Conservation (phyloP, 805 yeast genomes). For the Ogataea kodamae region DNA sequence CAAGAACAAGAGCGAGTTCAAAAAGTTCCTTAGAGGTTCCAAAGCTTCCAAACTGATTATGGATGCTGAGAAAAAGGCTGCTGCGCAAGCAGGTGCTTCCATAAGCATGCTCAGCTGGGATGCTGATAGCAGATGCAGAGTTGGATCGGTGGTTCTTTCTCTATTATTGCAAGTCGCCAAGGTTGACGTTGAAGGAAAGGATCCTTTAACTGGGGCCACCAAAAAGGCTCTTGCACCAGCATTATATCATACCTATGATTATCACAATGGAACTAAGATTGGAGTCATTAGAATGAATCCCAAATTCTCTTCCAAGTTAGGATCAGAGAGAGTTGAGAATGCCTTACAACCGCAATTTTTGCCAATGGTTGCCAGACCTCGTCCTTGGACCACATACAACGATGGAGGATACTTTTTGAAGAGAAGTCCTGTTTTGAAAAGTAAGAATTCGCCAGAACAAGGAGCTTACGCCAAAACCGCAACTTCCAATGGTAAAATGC, state of each 20-base stretch:
- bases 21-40: conserved; percentile 35
- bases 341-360: conserved; percentile 75
- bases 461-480: conserved; percentile 85
- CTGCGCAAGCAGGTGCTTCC: conserved; percentile 19
- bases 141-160: conserved; percentile 79
- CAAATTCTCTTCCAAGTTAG: conserved; percentile 59
- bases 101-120: conserved; percentile 26
- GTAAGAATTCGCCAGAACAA: conserved; percentile 86
- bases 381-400: conserved; percentile 78
- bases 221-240: conserved; percentile 85
- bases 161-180: conserved; percentile 77
- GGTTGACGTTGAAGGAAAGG: conserved; percentile 72
- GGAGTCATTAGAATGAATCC: conserved; percentile 81
- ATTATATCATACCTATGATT: conserved; percentile 83
- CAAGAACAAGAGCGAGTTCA: conserved; percentile 43
- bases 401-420: conserved; percentile 81
- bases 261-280: conserved; percentile 67
- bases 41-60: conserved; percentile 28
- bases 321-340: conserved; percentile 60
- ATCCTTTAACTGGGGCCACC: conserved; percentile 68
- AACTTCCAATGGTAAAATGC: conserved; percentile 60
- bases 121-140: conserved; percentile 46
- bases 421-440: conserved; percentile 62
- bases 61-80: conserved; percentile 24
- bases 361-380: conserved; percentile 92